Percentiles rank a stretch among this genome's conserved stretches.
Conservation (phyloP, 805 yeast species). For the Yamadazyma nakazawae region DNA sequence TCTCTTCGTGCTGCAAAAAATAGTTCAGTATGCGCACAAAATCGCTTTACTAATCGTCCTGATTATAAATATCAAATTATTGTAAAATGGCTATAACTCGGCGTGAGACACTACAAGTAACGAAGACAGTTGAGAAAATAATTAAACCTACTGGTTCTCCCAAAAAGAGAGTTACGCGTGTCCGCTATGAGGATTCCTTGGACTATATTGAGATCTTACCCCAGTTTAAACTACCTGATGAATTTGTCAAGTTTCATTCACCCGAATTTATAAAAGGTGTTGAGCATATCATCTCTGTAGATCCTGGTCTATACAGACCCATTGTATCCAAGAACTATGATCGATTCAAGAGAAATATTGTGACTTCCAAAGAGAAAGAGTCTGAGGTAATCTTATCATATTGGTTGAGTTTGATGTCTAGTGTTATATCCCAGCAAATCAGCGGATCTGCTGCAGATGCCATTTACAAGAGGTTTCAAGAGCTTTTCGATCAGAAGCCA, state of each 20-base stretch:
- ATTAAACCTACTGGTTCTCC: neutral
- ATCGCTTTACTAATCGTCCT: no score
- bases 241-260: constrained; percentile 27
- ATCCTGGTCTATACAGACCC: constrained; percentile 34
- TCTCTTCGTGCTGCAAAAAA: no score
- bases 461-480: constrained; percentile 48
- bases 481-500: constrained; percentile 40
- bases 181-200: constrained; percentile 11
- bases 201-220: constrained; percentile 13
- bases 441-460: constrained; percentile 78
- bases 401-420: constrained; percentile 35
- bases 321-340: constrained; percentile 28
- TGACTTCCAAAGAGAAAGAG: constrained; percentile 3
- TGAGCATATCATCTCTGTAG: constrained; percentile 25
- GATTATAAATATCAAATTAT: no score
- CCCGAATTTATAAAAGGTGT: constrained; percentile 34
- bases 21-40: no score
- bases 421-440: constrained; percentile 68
- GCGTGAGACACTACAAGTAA: constrained; percentile 1
- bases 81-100: constrained; percentile 3
- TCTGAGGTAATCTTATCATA: constrained; percentile 21
- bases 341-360: constrained; percentile 13
- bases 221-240: constrained; percentile 23
- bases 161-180: constrained; percentile 1
- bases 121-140: constrained; percentile 1